Evolutionary conservation across 192 early-diverging fungal genomes (phyloP), one percentile per base, ranked within the genome.

Genomic region (Coemansia asiatica): DNA sequence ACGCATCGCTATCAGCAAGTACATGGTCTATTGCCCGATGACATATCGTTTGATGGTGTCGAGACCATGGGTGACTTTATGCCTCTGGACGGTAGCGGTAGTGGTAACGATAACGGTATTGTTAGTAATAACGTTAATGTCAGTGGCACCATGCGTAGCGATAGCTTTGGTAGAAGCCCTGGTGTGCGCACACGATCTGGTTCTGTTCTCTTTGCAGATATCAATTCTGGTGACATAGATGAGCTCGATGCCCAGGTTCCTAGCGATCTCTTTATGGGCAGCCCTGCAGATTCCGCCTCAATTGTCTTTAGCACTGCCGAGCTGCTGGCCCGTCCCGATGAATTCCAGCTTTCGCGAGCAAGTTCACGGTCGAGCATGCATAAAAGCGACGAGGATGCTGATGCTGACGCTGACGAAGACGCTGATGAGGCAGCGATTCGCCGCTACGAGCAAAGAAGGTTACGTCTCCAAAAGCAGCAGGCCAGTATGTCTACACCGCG

Each of bases 401-500:
- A 58, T 15, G 47, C 57, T 0, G 61, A 53, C 15, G 48, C 27
- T 19, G 66, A 50, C 13, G 71, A 65, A 13, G 71, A 70, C 12
- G 64, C 72, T 0, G 78, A 81, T 13, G 72, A 67, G n/a, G 38
- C 47, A n/a, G 76, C 66, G 18, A 81, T 81, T 19, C 68, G 62
- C 6, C 49, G 72, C 0, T 71, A 74, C 16, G 72, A 75, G 69
- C 66, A 63, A 61, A 69, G 78, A 25, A 67, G 75, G 73, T 53
- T 55, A 53, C 72, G 66, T n/a, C 63, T 72, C 48, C 61, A 51
- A 23, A 71, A 63, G 47, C 72, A 69, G 1, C 68, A 66, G 13
- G 63, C 72, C 12, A 46, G 48, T 21, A 54, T 69, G 66, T 48
- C 68, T 10, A 69, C 70, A 1, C 70, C 66, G 26, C 71, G 66